Evolutionary conservation across 106 monocot species (phyloP).

Genomic region (Dendrobium officinale): DNA sequence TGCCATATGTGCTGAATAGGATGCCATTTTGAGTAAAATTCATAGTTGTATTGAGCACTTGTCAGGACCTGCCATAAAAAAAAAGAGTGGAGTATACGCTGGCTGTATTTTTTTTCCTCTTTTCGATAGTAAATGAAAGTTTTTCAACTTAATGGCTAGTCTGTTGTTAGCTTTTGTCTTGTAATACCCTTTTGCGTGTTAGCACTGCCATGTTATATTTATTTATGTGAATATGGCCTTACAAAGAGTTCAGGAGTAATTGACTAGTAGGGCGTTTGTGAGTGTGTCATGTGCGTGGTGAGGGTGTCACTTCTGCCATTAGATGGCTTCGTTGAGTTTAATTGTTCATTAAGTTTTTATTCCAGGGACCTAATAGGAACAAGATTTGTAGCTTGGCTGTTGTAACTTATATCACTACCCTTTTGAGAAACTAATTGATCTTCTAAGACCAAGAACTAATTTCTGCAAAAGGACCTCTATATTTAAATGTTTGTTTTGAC

Average conservation of each 20-base stretch:
- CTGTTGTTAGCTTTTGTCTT: too few relatives aligned
- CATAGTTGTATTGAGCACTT: too few relatives aligned
- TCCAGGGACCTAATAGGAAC: background rate
- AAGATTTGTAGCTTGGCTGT: background rate
- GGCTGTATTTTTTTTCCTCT: too few relatives aligned
- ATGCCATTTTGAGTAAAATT: too few relatives aligned
- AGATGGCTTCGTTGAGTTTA: background rate
- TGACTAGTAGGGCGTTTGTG: background rate
- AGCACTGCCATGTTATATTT: background rate
- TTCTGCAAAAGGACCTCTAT: background rate
- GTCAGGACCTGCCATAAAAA: too few relatives aligned
- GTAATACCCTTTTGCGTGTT: too few relatives aligned
- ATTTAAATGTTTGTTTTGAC: conserved; percentile 76
- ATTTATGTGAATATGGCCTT: background rate
- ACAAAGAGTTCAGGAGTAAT: background rate
- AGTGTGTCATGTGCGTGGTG: background rate
- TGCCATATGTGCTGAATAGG: too few relatives aligned
- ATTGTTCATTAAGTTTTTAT: background rate
- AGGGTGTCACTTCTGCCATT: background rate
- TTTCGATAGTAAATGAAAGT: too few relatives aligned
- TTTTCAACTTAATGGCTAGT: too few relatives aligned
- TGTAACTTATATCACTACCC: background rate
- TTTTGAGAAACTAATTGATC: background rate
- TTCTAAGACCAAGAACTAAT: background rate
- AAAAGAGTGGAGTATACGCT: too few relatives aligned